Conservation (phyloP, 2,329 filamentous ascomycete genomes). For the Fulvia fulva region DNA sequence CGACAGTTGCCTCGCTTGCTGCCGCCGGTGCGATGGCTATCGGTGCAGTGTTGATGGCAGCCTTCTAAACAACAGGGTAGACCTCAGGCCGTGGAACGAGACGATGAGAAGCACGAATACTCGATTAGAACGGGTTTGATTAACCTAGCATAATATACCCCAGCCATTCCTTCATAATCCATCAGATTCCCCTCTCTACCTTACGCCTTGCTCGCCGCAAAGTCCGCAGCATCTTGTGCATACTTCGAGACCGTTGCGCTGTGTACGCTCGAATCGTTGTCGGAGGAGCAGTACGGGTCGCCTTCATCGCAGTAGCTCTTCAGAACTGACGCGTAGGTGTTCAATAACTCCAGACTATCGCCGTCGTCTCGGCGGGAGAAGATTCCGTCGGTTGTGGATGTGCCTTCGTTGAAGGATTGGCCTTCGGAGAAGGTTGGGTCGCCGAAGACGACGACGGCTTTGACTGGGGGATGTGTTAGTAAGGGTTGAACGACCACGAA, state of each 20-base stretch:
- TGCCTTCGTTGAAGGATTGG: slow-evolving; percentile 32
- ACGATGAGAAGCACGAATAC: too few relatives aligned
- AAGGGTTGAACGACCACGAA: background rate
- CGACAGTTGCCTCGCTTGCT: too few relatives aligned
- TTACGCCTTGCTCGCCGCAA: background rate
- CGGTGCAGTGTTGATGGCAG: too few relatives aligned
- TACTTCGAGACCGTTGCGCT: slow-evolving; percentile 15
- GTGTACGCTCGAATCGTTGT: slow-evolving; percentile 17
- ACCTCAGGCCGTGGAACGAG: too few relatives aligned
- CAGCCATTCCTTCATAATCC: too few relatives aligned
- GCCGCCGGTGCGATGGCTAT: too few relatives aligned
- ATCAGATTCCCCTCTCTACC: too few relatives aligned
- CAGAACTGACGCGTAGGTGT: slow-evolving; percentile 18
- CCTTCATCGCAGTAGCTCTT: slow-evolving; percentile 23
- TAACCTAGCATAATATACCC: too few relatives aligned
- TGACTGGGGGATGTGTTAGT: slow-evolving; percentile 15
- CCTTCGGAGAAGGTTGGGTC: slow-evolving; percentile 31
- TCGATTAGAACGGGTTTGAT: too few relatives aligned
- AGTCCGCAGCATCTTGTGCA: slow-evolving; percentile 19
- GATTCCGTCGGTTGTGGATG: slow-evolving; percentile 27
- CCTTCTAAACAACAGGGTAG: too few relatives aligned
- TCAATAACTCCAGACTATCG: slow-evolving; percentile 14
- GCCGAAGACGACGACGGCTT: slow-evolving; percentile 35
- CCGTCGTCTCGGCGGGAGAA: slow-evolving; percentile 10
- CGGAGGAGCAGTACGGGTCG: slow-evolving; percentile 23